Evolutionary conservation across 2,329 filamentous ascomycete genomes (phyloP).

Genomic region (Diaporthe citriasiana): DNA sequence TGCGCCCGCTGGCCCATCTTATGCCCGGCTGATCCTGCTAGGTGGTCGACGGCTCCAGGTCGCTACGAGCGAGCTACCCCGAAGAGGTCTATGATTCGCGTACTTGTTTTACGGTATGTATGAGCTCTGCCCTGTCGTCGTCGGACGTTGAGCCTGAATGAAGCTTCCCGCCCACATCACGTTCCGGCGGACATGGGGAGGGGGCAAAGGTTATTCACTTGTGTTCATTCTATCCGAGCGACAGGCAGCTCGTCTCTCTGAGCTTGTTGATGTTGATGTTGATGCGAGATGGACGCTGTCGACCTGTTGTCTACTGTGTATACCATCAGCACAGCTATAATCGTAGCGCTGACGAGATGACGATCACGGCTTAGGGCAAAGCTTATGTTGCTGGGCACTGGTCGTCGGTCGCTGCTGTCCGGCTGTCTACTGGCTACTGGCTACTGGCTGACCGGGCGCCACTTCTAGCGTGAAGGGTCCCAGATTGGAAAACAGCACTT

Average conservation of each 20-base stretch:
- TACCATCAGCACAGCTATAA: conserved; percentile 6
- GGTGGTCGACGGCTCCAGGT: neutral
- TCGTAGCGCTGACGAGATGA: conserved; percentile 27
- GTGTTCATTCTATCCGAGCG: neutral
- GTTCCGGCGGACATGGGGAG: no score
- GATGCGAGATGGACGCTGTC: neutral
- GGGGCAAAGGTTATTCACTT: neutral
- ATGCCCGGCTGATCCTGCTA: conserved; percentile 33
- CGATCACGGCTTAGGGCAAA: conserved; percentile 30
- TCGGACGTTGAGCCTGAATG: neutral
- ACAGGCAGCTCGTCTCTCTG: neutral
- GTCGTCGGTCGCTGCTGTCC: neutral
- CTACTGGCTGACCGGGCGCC: neutral
- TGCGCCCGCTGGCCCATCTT: conserved; percentile 6
- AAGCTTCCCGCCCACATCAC: neutral
- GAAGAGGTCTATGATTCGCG: neutral
- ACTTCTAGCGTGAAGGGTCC: neutral
- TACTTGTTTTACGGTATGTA: conserved; percentile 14
- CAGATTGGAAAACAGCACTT: neutral
- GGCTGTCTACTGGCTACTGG: neutral
- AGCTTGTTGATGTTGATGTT: neutral
- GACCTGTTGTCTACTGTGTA: neutral
- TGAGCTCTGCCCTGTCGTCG: conserved; percentile 22
- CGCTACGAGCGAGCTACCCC: neutral
- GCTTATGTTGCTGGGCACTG: conserved; percentile 20